Percentiles rank a stretch among this genome's conserved stretches.
These are phyloP conservation scores for Xylariaceae sp. DNA, from an alignment of 2,329 filamentous ascomycete genomes.

Conservation along the genomic window DNA sequence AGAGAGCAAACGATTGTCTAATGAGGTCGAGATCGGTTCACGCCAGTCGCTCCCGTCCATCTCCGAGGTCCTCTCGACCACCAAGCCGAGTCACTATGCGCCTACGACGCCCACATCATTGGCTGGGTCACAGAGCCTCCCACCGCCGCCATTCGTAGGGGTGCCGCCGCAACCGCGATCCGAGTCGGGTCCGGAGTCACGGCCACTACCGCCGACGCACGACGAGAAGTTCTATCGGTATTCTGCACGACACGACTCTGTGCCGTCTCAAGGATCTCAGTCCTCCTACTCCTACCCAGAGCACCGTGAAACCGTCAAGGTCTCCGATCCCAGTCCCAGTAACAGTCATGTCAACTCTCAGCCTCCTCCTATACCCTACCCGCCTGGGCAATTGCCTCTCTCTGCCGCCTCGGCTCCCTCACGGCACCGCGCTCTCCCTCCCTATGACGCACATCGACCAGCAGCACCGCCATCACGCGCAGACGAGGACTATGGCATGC, in stretches of 20 bases:
- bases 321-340: conserved; percentile 23
- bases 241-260: conserved; percentile 26
- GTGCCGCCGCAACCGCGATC: conserved; percentile 25
- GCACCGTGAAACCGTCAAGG: conserved; percentile 27
- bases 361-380: conserved; percentile 37
- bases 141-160: conserved; percentile 26
- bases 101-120: conserved; percentile 29
- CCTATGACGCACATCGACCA: conserved; percentile 44
- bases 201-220: conserved; percentile 27
- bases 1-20: conserved; percentile 28
- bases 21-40: conserved; percentile 26
- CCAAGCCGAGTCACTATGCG: conserved; percentile 29
- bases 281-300: conserved; percentile 28
- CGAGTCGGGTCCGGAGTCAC: conserved; percentile 27
- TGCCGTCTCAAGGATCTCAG: conserved; percentile 24
- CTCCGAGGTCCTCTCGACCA: conserved; percentile 31
- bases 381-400: conserved; percentile 41
- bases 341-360: conserved; percentile 28
- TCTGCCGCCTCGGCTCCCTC: conserved; percentile 39
- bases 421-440: conserved; percentile 43
- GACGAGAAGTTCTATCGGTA: conserved; percentile 31
- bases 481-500: conserved; percentile 42
- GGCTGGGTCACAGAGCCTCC: conserved; percentile 25
- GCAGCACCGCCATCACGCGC: conserved; percentile 37
- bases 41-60: conserved; percentile 34